Evolutionary conservation across 257 asterid genomes (phyloP).

Genomic region (Linderniella brevidens): DNA sequence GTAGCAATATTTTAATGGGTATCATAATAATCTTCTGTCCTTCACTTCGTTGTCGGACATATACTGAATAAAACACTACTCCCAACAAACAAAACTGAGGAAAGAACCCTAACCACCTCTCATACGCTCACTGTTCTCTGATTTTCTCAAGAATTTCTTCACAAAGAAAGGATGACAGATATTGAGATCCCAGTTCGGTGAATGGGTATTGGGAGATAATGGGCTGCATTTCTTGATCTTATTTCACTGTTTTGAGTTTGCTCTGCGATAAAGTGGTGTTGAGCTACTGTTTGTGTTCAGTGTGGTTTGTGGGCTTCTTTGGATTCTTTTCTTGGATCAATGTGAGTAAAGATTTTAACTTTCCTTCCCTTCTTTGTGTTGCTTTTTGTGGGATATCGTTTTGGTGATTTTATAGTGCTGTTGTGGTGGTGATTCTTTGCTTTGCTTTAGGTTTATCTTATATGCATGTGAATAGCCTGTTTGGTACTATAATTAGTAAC

Average conservation of each 20-base stretch:
- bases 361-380: constrained; percentile 6
- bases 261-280: constrained; percentile 16
- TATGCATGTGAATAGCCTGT: constrained; percentile 11
- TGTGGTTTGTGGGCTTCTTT: constrained; percentile 8
- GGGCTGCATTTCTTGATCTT: constrained; percentile 15
- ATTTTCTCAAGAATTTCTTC: background rate
- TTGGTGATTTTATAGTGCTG: constrained; percentile 10
- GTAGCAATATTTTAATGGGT: too few relatives aligned
- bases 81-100: constrained; percentile 1
- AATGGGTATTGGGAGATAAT: constrained; percentile 12
- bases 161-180: background rate
- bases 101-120: too few relatives aligned
- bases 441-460: constrained; percentile 18
- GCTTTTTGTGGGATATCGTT: constrained; percentile 11
- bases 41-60: too few relatives aligned
- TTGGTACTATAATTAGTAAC: constrained; percentile 8
- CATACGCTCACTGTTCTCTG: constrained; percentile 5
- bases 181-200: constrained; percentile 9
- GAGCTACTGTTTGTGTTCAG: constrained; percentile 5
- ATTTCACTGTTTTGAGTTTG: constrained; percentile 6
- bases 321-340: constrained; percentile 33
- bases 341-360: constrained; percentile 33
- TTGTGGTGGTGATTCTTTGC: constrained; percentile 25
- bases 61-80: too few relatives aligned
- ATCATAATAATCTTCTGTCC: too few relatives aligned